phyloP scores from a whole-genome alignment of 345 rosid genomes.

The Populus ilicifolia region DNA sequence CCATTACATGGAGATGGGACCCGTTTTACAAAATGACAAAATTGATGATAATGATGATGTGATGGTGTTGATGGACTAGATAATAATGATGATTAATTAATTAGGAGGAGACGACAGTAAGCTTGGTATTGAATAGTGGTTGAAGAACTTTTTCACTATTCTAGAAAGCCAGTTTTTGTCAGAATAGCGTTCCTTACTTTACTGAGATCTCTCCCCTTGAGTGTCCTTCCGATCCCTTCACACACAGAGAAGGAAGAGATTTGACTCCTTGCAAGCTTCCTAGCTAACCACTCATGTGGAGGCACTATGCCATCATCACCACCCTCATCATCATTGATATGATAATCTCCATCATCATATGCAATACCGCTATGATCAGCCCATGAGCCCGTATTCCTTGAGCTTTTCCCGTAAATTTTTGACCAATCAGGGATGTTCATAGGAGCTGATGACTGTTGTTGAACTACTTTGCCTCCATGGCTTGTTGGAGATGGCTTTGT shows the following conservation, averaged over 20 bases:
- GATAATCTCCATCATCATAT: background rate
- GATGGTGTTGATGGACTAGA: background rate
- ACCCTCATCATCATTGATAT: constrained; percentile 15
- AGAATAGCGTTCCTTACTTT: constrained; percentile 81
- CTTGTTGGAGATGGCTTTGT: constrained; percentile 10
- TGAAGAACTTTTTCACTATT: constrained; percentile 27
- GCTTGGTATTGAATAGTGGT: constrained; percentile 11
- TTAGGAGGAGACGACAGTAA: background rate
- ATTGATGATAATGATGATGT: constrained; percentile 26
- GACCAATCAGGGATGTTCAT: constrained; percentile 93
- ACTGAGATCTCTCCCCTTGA: constrained; percentile 97
- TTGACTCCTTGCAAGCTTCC: constrained; percentile 66
- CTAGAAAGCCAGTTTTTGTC: constrained; percentile 86
- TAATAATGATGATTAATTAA: background rate
- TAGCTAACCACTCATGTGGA: constrained; percentile 96
- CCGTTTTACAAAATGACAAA: constrained; percentile 24
- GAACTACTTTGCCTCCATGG: constrained; percentile 25
- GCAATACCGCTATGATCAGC: constrained; percentile 8
- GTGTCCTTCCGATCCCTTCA: constrained; percentile 92
- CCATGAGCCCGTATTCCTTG: constrained; percentile 13
- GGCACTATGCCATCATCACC: constrained; percentile 48
- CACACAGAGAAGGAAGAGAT: constrained; percentile 87
- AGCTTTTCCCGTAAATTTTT: constrained; percentile 58
- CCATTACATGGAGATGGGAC: constrained; percentile 21
- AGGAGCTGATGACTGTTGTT: constrained; percentile 69